Percentiles rank a stretch among this genome's conserved stretches.
Conservation (phyloP, 805 yeast species). For the Diddensiella santjacobensis region DNA sequence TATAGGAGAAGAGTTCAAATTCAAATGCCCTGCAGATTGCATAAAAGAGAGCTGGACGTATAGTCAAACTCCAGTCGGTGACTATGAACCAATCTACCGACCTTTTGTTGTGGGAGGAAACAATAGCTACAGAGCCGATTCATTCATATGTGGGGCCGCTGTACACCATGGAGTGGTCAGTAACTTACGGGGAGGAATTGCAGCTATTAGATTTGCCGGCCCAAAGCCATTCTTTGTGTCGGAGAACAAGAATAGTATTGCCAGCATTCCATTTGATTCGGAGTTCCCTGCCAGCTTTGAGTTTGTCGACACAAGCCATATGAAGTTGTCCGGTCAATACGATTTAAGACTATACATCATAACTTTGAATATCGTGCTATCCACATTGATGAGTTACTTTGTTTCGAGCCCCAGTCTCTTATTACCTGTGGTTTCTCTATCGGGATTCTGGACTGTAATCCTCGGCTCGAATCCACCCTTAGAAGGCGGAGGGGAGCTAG, state of each 20-base stretch:
- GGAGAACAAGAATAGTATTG: constrained; percentile 51
- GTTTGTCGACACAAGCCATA: constrained; percentile 45
- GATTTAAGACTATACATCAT: constrained; percentile 66
- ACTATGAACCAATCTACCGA: constrained; percentile 59
- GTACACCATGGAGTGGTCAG: constrained; percentile 79
- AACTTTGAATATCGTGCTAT: constrained; percentile 54
- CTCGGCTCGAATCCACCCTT: constrained; percentile 75
- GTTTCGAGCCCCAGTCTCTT: constrained; percentile 53
- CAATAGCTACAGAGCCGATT: constrained; percentile 68
- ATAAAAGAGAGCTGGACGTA: constrained; percentile 73
- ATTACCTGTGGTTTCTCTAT: constrained; percentile 57
- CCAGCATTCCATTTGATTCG: constrained; percentile 54
- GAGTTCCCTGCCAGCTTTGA: constrained; percentile 71
- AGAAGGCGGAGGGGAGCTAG: constrained; percentile 45
- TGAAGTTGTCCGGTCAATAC: constrained; percentile 48
- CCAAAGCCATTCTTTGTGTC: constrained; percentile 47
- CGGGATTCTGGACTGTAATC: constrained; percentile 81
- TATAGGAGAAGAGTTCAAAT: constrained; percentile 43
- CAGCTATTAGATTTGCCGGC: constrained; percentile 55
- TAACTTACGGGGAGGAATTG: constrained; percentile 76
- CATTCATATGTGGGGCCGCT: constrained; percentile 86
- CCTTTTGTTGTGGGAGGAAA: constrained; percentile 82
- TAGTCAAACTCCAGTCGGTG: constrained; percentile 72
- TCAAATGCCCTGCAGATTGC: constrained; percentile 88
- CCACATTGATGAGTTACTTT: constrained; percentile 40